Conservation (phyloP, 306 rosid genomes). For the Mimosa pudica region DNA sequence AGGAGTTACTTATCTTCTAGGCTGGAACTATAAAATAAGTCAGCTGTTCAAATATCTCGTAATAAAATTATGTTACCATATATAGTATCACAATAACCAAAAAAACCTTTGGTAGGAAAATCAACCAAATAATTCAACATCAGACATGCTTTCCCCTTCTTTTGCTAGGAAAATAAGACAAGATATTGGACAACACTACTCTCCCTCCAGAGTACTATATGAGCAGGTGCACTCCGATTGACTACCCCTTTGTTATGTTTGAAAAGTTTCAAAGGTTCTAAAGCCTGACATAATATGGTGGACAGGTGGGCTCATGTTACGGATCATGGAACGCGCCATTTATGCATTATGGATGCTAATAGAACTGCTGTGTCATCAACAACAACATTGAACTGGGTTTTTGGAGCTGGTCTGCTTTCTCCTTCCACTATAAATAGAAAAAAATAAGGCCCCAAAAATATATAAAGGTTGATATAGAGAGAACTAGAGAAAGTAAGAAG, state of each 20-base stretch:
- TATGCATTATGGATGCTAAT: slow-evolving; percentile 83
- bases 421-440: slow-evolving; percentile 48
- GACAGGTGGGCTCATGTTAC: slow-evolving; percentile 91
- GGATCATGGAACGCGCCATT: slow-evolving; percentile 95
- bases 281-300: slow-evolving; percentile 16
- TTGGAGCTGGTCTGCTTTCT: slow-evolving; percentile 81
- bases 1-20: too few species aligned
- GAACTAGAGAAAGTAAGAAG: slow-evolving; percentile 20
- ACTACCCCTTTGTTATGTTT: slow-evolving; percentile 16
- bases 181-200: slow-evolving; percentile 79
- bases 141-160: slow-evolving; percentile 72
- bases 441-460: too few species aligned
- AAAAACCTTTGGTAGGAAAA: too few species aligned
- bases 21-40: too few species aligned
- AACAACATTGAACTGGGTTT: slow-evolving; percentile 58
- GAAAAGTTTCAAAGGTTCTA: background rate
- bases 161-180: slow-evolving; percentile 64
- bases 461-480: too few species aligned
- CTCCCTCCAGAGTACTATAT: slow-evolving; percentile 82
- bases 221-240: slow-evolving; percentile 52
- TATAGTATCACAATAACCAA: too few species aligned
- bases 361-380: slow-evolving; percentile 89
- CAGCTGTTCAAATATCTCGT: too few species aligned
- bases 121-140: background rate
- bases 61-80: too few species aligned